Conservation (phyloP, 768 basidiomycete genomes). For the Lentinula sp. region DNA sequence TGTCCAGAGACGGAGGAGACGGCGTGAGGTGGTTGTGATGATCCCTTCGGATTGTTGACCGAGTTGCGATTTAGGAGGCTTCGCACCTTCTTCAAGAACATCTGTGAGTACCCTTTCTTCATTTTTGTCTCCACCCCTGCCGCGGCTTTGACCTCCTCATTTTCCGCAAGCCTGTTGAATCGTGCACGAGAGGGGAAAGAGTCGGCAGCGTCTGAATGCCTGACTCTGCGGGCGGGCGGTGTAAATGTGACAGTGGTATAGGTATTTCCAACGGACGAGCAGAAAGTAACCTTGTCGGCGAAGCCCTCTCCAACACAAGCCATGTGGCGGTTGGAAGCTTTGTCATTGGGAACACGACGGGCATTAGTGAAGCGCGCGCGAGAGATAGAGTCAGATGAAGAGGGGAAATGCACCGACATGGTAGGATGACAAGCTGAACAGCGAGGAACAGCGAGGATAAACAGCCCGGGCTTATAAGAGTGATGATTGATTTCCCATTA, state of each 20-base stretch:
- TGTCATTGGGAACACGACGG: neutral
- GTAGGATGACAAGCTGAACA: neutral
- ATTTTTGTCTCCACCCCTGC: neutral
- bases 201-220: neutral
- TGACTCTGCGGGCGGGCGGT: neutral
- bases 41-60: too few species aligned
- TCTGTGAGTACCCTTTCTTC: neutral
- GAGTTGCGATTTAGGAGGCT: neutral
- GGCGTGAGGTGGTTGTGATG: too few species aligned
- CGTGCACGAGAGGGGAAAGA: neutral
- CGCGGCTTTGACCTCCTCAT: neutral
- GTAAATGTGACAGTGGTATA: neutral
- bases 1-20: too few species aligned
- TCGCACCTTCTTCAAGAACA: neutral
- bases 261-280: neutral
- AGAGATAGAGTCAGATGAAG: neutral
- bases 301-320: neutral
- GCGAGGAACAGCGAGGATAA: neutral
- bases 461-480: neutral
- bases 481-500: neutral
- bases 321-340: neutral
- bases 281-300: neutral
- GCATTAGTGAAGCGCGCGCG: neutral
- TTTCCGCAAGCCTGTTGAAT: neutral
- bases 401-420: neutral